Conservation (phyloP, 1,284 basidiomycete species). For the Retiboletus flavoniger region DNA sequence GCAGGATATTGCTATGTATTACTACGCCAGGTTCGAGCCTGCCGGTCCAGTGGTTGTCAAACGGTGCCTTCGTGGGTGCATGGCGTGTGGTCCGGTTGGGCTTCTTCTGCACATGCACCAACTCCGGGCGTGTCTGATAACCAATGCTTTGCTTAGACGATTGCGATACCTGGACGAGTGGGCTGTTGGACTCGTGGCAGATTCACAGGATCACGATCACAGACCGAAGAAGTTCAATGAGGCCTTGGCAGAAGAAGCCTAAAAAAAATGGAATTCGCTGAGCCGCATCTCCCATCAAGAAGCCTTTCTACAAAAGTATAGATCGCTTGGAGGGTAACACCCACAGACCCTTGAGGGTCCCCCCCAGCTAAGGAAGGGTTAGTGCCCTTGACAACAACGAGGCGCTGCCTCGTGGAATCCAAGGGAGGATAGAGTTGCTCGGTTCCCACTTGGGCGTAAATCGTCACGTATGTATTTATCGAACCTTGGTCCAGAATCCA, state of each 20-base stretch:
- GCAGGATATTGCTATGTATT: no score
- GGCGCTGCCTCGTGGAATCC: not conserved
- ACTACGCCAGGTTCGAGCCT: no score
- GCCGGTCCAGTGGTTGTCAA: no score
- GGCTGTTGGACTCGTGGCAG: not conserved
- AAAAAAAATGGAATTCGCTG: not conserved
- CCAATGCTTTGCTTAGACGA: no score
- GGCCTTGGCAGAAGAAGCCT: not conserved
- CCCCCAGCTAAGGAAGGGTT: no score
- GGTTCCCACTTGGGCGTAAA: not conserved
- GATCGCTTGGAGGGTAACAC: not conserved
- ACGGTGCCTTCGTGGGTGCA: no score
- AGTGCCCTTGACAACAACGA: not conserved
- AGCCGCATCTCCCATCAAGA: not conserved
- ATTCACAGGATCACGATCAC: not conserved
- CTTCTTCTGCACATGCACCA: no score
- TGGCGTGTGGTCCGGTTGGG: no score
- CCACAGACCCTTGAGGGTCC: not conserved
- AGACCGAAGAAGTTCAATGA: not conserved
- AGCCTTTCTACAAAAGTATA: not conserved
- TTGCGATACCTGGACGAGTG: not conserved
- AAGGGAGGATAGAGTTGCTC: not conserved
- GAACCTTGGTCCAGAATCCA: not conserved
- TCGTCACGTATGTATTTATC: not conserved
- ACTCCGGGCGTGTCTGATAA: no score